phyloP scores from a whole-genome alignment of 2,329 filamentous ascomycete genomes.

The Fusarium setosum region DNA sequence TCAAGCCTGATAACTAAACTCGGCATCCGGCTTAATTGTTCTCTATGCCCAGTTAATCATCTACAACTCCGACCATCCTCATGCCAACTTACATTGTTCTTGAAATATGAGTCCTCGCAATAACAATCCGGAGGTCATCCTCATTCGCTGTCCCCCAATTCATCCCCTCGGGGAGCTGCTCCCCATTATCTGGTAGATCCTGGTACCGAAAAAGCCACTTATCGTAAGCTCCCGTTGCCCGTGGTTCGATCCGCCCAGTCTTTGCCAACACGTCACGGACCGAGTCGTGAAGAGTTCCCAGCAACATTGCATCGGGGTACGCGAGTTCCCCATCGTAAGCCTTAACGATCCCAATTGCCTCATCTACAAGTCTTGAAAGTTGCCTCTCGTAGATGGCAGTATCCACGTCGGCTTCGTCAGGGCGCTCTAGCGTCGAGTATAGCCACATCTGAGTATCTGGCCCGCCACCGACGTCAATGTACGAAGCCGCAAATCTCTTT shows the following conservation, averaged over 20 bases:
- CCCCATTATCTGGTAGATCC: slow-evolving; percentile 52
- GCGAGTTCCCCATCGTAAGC: slow-evolving; percentile 32
- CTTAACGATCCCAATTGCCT: slow-evolving; percentile 43
- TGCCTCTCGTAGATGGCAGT: slow-evolving; percentile 46
- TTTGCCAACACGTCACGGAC: slow-evolving; percentile 40
- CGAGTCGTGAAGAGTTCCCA: slow-evolving; percentile 48
- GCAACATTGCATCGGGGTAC: slow-evolving; percentile 48
- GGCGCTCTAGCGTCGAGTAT: slow-evolving; percentile 64
- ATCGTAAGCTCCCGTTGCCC: slow-evolving; percentile 52
- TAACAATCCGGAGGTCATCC: slow-evolving; percentile 67
- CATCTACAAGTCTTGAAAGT: slow-evolving; percentile 46
- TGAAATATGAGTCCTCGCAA: slow-evolving; percentile 66
- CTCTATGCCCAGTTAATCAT: slow-evolving; percentile 40
- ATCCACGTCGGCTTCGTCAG: slow-evolving; percentile 3
- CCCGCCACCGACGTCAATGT: slow-evolving; percentile 68
- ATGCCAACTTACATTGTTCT: slow-evolving; percentile 57
- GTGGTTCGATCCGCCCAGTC: slow-evolving; percentile 40
- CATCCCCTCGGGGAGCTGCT: slow-evolving; percentile 58
- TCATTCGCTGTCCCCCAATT: slow-evolving; percentile 63
- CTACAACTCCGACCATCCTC: no score
- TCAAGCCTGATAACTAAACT: slow-evolving; percentile 58
- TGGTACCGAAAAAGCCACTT: slow-evolving; percentile 69
- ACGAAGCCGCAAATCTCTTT: slow-evolving; percentile 64
- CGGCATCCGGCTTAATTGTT: slow-evolving; percentile 57
- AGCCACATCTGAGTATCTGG: slow-evolving; percentile 75